Base-by-base conservation (phyloP, 306 rosid species). In the Cucurbita ficifolia region DNA sequence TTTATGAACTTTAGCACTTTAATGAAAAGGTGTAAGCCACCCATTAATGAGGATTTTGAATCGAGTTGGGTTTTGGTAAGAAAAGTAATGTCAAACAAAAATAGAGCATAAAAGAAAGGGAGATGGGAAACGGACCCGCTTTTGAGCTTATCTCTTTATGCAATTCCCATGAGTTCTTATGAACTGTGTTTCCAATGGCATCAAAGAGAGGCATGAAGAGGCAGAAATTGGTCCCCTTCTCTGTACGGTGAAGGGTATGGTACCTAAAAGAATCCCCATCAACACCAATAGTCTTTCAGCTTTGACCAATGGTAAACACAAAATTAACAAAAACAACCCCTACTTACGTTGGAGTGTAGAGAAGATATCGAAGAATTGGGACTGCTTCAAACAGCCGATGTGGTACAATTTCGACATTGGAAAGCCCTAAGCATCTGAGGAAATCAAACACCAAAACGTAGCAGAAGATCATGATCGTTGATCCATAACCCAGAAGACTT, bases 201-300 rank as follows among this genome's bases (percentile, higher is more conserved):
- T 95, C 97, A 75, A 95, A 95, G 63, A 95, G 84, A 70, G 99
- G 99, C 99, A 95, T 91, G 70, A 91, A 95, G 79, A 95, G 96
- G 88, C 99, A 91, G 89, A 95, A 89, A 74, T 95, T 95, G 76
- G 96, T 72, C 33, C 65, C 85, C 88, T 78, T 87, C 21, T 91
- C 88, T 36, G 90, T 78, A 76, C 83, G 96, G 81, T 95, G 99
- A 57, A 95, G 84, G 69, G 78, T 80, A 77, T 89, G 90, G 85
- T 89, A 95, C 79, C 99, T 95, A 91, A 88, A 1, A 83, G 33
- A 53, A 8, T 10, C 19, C n/a, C 17, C 62, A 17, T 13, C 6
- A 70, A 70, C 59, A 33, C 46, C 45, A 39, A 38, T 39, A 10
- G 11, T 43, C 12, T 21, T 45, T 21, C n/a, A 45, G 39, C 8